Percentiles rank a stretch among this genome's conserved stretches.
These are phyloP conservation scores for Talaromyces sp. DNA, from an alignment of 2,329 filamentous ascomycete genomes.

Conservation along the genomic window DNA sequence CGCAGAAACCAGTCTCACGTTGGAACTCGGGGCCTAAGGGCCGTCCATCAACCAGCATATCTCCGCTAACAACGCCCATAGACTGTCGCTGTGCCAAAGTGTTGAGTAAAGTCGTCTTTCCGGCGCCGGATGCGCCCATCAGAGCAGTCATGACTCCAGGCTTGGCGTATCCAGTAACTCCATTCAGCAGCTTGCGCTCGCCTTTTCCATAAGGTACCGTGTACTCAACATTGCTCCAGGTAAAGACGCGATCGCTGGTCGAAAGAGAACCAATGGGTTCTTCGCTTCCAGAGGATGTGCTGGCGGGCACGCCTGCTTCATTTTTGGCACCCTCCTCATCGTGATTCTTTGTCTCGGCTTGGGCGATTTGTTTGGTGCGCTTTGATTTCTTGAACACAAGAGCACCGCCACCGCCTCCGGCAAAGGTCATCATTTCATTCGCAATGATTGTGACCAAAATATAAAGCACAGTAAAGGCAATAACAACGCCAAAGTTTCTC, in stretches of 20 bases:
- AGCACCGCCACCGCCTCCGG: conserved; percentile 59
- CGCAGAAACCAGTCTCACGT: conserved; percentile 64
- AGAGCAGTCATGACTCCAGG: conserved; percentile 75
- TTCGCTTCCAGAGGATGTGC: conserved; percentile 4
- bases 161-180: conserved; percentile 71
- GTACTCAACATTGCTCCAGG: conserved; percentile 66
- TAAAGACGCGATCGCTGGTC: conserved; percentile 60
- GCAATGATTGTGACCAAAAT: conserved; percentile 65
- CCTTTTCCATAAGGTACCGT: conserved; percentile 64
- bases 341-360: conserved; percentile 19
- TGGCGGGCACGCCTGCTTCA: not conserved
- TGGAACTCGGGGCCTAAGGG: conserved; percentile 60
- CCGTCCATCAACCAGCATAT: conserved; percentile 67
- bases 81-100: conserved; percentile 68
- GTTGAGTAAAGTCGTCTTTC: conserved; percentile 78
- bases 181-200: conserved; percentile 59
- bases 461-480: conserved; percentile 71
- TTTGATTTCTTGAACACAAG: conserved; percentile 63
- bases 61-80: conserved; percentile 58
- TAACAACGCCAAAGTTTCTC: conserved; percentile 72
- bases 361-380: conserved; percentile 36
- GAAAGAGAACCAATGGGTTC: conserved; percentile 16
- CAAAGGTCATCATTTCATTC: conserved; percentile 63
- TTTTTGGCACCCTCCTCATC: conserved; percentile 9
- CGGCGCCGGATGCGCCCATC: conserved; percentile 75